Evolutionary conservation across 2,329 filamentous ascomycete species (phyloP), one percentile per base, ranked within the genome.

Genomic region (Periconia digitata): DNA sequence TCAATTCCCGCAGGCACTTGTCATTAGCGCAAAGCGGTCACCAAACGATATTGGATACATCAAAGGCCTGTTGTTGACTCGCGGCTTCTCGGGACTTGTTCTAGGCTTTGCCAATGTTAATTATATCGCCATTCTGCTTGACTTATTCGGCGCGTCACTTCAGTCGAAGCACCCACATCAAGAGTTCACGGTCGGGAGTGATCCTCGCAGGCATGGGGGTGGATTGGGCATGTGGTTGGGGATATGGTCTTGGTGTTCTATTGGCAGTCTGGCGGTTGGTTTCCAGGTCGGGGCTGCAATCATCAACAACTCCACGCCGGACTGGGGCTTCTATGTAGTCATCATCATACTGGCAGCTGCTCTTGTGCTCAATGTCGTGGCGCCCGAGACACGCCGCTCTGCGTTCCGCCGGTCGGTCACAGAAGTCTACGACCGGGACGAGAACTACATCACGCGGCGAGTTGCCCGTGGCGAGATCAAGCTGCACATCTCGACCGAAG

Each of bases 31-130:
- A 8, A 78, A 75, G 47, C 76, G 85, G 51, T 79, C 82, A 8
- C 83, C 83, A 3, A 76, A 80, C 47, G 75, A 79, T 12, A 62
- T 74, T 18, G 73, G 73, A 17, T 90, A 82, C 76, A 78, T 81
- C 58, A 75, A 79, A 44, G 78, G 82, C 23, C 74, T 92, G 3
- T 76, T 92, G 3, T 69, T 84, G 6, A 80, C 85, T 5, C 79
- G 88, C 42, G 79, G 79, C 1, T 60, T 87, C 40, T 87, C 89
- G 68, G 88, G 89, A 0, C 72, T 85, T 27, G 80, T 81, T 17
- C 78, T 92, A 8, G 89, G 88, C 0, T 87, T 92, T 60, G 85
- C 85, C 15, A 88, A 86, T 63, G 87, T 92, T 76, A 92, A 91
- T 62, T 87, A 87, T 56, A 79, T 89, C 57, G 81, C 84, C 0